Base-by-base conservation (phyloP, 169 alveolate species). In the Eimeria sp. region DNA sequence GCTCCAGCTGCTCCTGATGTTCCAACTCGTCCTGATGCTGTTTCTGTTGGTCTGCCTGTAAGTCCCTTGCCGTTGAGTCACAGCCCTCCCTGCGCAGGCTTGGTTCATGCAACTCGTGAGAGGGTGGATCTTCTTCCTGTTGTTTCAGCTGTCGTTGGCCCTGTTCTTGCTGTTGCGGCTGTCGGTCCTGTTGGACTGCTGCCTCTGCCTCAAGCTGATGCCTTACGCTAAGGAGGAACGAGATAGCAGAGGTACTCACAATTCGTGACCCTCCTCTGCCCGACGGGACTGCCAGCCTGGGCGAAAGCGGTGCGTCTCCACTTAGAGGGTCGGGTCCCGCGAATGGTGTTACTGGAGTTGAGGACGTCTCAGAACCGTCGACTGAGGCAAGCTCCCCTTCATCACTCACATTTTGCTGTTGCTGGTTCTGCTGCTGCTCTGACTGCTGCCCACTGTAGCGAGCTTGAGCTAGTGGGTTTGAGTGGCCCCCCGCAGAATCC, bases 251-350 rank as follows among this genome's bases (percentile, higher is more conserved):
- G 6, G 93, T 60, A 54, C 66, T 40, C 83, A 87, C 82, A 23
- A 87, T 60, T 14, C 93, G 80, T 64, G 93, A 60, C 87, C 76
- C 66, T 27, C 90, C 95, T 27, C 62, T 78, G 25, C 72, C 91
- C 13, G 91, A 27, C 43, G 74, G 72, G 64, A 77, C 60, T 33
- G 62, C 85, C 60, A 91, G 85, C 33, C 96, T 89, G 58, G 96
- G 96, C 43, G 96, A 91, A 33, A 91, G 62, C 33, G 96, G 96
- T 13, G 80, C 91, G 49, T 91, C 96, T 76, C 96, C 96, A 52
- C 88, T 91, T 11, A 91, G 76, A 40, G 96, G 96, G 6, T 91
- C 96, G 18, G 88, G 91, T 30, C 91, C 96, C 25, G 91, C 91
- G 62, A 91, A 91, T n/a, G 96, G 96, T 37, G 95, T 74, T 58